Evolutionary conservation across 192 early-diverging fungal species (phyloP).

Genomic region (Dissophora globulifera): DNA sequence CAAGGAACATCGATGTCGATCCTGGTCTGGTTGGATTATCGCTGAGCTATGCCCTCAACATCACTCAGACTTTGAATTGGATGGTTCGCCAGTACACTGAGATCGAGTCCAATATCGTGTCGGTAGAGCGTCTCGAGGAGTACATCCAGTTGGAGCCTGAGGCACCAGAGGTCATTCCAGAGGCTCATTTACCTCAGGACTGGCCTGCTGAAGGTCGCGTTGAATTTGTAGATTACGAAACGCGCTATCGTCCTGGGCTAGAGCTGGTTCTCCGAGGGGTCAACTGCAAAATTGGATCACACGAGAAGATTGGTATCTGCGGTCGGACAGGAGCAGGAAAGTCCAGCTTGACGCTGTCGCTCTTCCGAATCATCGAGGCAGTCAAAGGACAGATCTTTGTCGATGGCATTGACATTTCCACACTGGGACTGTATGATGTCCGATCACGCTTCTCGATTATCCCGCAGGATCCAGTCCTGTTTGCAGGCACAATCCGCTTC

Average conservation of each 20-base stretch:
- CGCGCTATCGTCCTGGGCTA: slow-evolving; percentile 83
- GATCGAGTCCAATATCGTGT: slow-evolving; percentile 86
- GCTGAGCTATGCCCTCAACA: slow-evolving; percentile 75
- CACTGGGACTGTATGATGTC: slow-evolving; percentile 68
- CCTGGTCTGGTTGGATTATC: slow-evolving; percentile 79
- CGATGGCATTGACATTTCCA: slow-evolving; percentile 54
- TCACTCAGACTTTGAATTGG: slow-evolving; percentile 91
- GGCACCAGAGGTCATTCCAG: slow-evolving; percentile 76
- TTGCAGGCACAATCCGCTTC: slow-evolving; percentile 67
- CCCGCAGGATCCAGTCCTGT: slow-evolving; percentile 82
- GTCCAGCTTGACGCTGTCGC: slow-evolving; percentile 59
- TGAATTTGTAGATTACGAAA: slow-evolving; percentile 81
- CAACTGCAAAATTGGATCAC: slow-evolving; percentile 53
- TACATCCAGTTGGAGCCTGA: slow-evolving; percentile 85
- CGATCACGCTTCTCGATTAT: slow-evolving; percentile 78
- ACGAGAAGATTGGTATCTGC: slow-evolving; percentile 84
- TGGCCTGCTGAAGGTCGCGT: slow-evolving; percentile 88
- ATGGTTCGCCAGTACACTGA: slow-evolving; percentile 88
- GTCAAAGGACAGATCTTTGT: slow-evolving; percentile 65
- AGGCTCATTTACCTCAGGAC: slow-evolving; percentile 59
- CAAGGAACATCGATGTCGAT: slow-evolving; percentile 67
- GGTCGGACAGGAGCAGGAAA: slow-evolving; percentile 65
- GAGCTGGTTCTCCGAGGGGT: slow-evolving; percentile 83
- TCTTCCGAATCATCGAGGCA: slow-evolving; percentile 65
- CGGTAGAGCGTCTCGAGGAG: slow-evolving; percentile 84